These are phyloP conservation scores for Phytopythium litorale DNA, from an alignment of 352 stramenopile species.

Conservation along the genomic window DNA sequence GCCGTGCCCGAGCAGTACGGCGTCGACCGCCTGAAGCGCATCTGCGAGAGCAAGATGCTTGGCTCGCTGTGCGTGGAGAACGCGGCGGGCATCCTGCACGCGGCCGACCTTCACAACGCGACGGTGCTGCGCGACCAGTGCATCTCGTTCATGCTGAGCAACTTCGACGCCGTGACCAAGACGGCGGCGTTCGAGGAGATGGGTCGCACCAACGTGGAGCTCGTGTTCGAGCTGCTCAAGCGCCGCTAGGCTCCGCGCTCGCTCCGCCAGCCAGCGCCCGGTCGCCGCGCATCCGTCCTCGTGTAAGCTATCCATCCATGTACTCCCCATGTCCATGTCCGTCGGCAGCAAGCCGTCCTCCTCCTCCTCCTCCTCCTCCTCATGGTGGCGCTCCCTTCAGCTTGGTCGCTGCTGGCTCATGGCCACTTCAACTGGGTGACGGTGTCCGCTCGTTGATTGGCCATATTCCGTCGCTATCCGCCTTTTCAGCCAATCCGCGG, in stretches of 20 bases:
- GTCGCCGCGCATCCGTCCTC: not conserved
- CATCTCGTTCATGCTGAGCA: slow-evolving; percentile 95
- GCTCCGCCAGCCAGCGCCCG: not conserved
- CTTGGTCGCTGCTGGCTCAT: no score
- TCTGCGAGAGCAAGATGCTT: slow-evolving; percentile 97
- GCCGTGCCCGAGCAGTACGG: slow-evolving; percentile 45
- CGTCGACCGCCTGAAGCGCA: slow-evolving; percentile 86
- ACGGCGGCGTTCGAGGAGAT: slow-evolving; percentile 98
- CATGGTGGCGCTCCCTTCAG: no score
- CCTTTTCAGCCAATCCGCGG: not conserved
- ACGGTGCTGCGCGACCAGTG: slow-evolving; percentile 92
- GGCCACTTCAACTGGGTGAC: slow-evolving; percentile 4
- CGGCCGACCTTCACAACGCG: slow-evolving; percentile 94
- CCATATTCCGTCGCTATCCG: not conserved
- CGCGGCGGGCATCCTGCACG: slow-evolving; percentile 95
- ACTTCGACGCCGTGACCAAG: slow-evolving; percentile 98
- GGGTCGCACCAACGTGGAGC: slow-evolving; percentile 96
- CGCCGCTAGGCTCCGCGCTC: slow-evolving; percentile 33
- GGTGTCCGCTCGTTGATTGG: not conserved
- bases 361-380: no score
- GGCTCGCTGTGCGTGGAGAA: slow-evolving; percentile 95
- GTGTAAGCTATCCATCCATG: not conserved
- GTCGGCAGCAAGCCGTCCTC: no score
- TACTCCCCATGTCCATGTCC: no score
- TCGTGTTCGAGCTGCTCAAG: slow-evolving; percentile 97